Evolutionary conservation across 2,329 filamentous ascomycete genomes (phyloP), one percentile per base, ranked within the genome.

Genomic region (Talaromyces funiculosus): DNA sequence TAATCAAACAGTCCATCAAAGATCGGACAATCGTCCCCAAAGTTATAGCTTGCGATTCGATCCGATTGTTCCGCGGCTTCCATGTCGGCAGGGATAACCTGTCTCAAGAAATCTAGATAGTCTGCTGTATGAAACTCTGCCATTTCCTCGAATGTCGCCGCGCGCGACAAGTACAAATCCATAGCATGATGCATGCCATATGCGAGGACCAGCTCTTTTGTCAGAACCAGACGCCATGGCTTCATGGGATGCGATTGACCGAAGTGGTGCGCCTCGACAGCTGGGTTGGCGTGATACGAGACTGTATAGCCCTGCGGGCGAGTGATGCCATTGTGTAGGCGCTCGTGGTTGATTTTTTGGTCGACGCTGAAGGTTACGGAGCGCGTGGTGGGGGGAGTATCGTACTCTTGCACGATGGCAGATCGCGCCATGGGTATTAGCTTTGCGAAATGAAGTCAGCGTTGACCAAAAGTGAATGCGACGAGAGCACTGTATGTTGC

Each of bases 211-310:
- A 99, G 84, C 69, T 94, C 91, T 75, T 99, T 97, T 60, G 94
- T 95, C 59, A 99, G 83, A 16, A 92, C 97, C 65, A 99, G 80
- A 37, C 94, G 90, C 93, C 94, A 97, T 62, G 94, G 94, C 75
- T 99, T 99, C 94, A 99, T 99, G 20, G 94, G 94, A 79, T 99
- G 94, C 9, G 90, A 92, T 77, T 90, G 89, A 66, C 94, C 94
- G 74, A 99, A 99, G 75, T 99, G 94, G 76, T 97, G 93, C 72
- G 90, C 89, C 78, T 99, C 94, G 73, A 97, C 95, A 62, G 90
- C 87, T 1, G 92, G 90, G 70, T 97, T 97, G 77, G 92, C 91
- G 74, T 99, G 94, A 77, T 92, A 97, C 9, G 93, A 97, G 51
- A 99, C 93, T 33, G 84, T 92, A 77, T 95, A 92, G 67, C 92